Conservation (phyloP, 768 basidiomycete genomes). For the Mycena galericulata region DNA sequence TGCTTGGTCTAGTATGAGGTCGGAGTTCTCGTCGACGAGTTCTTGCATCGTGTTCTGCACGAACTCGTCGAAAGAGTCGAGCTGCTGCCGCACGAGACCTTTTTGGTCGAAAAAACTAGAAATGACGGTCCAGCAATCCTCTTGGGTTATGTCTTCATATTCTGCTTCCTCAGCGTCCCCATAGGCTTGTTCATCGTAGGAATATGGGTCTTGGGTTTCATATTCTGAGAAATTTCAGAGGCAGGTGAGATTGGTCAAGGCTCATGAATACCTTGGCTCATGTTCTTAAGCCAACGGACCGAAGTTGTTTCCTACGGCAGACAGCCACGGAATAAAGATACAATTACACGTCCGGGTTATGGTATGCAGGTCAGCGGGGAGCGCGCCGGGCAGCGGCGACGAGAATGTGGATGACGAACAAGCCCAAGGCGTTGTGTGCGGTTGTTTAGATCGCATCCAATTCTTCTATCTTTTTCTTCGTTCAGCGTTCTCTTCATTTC, state of each 20-base stretch:
- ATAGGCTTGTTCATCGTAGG: conserved; percentile 70
- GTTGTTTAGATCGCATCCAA: background rate
- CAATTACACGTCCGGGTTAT: conserved; percentile 36
- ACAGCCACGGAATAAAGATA: conserved; percentile 5
- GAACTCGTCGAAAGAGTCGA: conserved; percentile 99
- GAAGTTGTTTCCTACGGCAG: conserved; percentile 13
- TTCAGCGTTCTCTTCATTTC: background rate
- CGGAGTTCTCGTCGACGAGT: conserved; percentile 95
- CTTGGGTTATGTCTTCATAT: conserved; percentile 88
- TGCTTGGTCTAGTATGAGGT: conserved; percentile 95
- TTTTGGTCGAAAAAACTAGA: conserved; percentile 97
- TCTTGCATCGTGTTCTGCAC: conserved; percentile 99
- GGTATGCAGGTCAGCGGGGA: conserved; percentile 1
- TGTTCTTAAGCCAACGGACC: conserved; percentile 42
- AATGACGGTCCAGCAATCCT: conserved; percentile 96
- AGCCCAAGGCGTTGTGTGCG: conserved; percentile 7
- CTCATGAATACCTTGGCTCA: conserved; percentile 65
- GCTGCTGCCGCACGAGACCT: conserved; percentile 96
- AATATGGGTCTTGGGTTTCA: conserved; percentile 63
- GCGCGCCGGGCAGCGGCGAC: conserved; percentile 22
- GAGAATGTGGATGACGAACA: conserved; percentile 28
- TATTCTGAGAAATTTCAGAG: conserved; percentile 56
- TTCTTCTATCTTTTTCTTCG: background rate
- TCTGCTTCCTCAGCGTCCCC: conserved; percentile 65
- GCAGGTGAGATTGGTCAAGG: conserved; percentile 39